Evolutionary conservation across 1,284 basidiomycete genomes (phyloP).

Genomic region (Trichosporon sp.): DNA sequence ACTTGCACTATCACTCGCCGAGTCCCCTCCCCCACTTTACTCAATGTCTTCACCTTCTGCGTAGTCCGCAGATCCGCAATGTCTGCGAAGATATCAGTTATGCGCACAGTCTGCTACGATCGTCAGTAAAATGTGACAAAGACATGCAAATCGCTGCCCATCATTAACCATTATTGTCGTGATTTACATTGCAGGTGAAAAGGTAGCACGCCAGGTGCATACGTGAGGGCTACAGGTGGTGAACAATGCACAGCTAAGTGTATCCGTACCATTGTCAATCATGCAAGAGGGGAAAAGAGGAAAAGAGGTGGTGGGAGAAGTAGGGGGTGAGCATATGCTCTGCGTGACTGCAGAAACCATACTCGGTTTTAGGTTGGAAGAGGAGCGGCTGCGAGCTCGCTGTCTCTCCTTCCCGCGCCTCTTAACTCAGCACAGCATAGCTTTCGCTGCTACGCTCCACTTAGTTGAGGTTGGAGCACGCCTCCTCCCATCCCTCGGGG

Average conservation of each 20-base stretch:
- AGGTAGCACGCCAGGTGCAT: constrained; percentile 1
- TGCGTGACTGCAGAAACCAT: neutral
- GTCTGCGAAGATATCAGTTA: neutral
- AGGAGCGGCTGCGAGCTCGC: neutral
- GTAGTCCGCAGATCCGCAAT: neutral
- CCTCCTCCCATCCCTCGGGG: neutral
- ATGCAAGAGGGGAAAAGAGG: neutral
- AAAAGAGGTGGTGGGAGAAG: neutral
- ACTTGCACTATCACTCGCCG: neutral
- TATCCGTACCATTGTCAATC: neutral
- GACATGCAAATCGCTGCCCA: neutral
- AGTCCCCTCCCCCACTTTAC: neutral
- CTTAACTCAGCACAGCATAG: neutral
- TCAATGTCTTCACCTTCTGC: neutral
- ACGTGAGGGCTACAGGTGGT: neutral
- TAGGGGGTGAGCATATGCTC: neutral
- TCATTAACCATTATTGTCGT: neutral
- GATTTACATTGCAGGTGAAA: neutral
- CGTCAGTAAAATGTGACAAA: neutral
- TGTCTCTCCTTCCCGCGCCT: neutral
- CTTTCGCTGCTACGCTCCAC: neutral
- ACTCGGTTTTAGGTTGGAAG: neutral
- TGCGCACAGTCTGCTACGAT: no score
- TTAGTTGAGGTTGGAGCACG: neutral
- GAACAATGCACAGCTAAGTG: neutral